These are phyloP conservation scores for Ehretia macrophylla DNA, from an alignment of 257 asterid genomes.

Conservation along the genomic window DNA sequence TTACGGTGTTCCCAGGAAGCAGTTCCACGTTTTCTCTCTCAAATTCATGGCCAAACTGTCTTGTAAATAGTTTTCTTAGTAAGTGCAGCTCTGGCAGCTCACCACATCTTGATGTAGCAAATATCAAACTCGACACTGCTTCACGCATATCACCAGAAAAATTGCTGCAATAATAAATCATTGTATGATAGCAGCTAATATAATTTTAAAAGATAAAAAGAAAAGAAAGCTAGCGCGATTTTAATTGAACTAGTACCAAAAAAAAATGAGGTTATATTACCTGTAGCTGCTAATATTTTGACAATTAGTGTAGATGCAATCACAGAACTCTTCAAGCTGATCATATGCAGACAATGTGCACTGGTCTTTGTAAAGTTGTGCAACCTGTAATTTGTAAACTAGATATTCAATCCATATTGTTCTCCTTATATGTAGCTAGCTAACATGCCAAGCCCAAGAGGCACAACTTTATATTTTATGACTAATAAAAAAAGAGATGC, in stretches of 20 bases:
- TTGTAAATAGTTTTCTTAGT: constrained; percentile 19
- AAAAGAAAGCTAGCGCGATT: no score
- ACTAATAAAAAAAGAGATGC: no score
- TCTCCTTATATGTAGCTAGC: no score
- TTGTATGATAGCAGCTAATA: background rate
- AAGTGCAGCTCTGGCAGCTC: constrained; percentile 32
- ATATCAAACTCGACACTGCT: constrained; percentile 36
- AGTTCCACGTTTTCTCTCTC: constrained; percentile 25
- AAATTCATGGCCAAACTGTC: constrained; percentile 25
- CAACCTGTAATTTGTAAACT: constrained; percentile 11
- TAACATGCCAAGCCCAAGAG: no score
- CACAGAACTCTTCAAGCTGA: constrained; percentile 24
- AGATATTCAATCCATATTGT: background rate
- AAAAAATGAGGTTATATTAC: constrained; percentile 5
- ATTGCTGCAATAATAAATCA: constrained; percentile 14
- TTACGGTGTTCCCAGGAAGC: constrained; percentile 26
- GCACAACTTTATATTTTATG: no score
- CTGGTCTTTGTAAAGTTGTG: constrained; percentile 22
- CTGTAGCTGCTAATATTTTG: constrained; percentile 8
- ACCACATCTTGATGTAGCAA: constrained; percentile 42
- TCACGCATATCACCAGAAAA: constrained; percentile 24
- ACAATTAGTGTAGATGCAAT: constrained; percentile 12
- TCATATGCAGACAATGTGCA: constrained; percentile 27
- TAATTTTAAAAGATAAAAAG: background rate
- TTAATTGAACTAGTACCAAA: no score